Conservation (phyloP, 2,329 filamentous ascomycete genomes). For the Neonectria magnoliae region DNA sequence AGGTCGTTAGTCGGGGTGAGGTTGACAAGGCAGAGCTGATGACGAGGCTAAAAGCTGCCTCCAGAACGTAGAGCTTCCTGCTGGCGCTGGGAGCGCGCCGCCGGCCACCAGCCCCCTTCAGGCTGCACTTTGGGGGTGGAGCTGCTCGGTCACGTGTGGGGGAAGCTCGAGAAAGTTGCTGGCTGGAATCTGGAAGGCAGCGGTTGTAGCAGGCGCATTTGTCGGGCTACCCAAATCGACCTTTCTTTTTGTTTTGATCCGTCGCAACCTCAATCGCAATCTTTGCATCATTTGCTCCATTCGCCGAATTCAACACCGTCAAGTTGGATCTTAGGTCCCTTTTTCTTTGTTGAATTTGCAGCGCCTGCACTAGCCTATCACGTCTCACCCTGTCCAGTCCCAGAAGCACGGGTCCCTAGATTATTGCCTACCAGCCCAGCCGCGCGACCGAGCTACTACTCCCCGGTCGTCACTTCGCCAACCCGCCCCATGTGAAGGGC, state of each 20-base stretch:
- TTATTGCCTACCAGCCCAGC: slow-evolving; percentile 32
- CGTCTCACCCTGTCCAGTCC: background rate
- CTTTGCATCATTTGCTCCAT: slow-evolving; percentile 17
- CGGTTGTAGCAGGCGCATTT: slow-evolving; percentile 13
- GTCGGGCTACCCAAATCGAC: background rate
- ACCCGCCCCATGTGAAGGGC: slow-evolving; percentile 36
- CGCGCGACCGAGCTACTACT: slow-evolving; percentile 31
- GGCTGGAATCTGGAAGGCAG: background rate
- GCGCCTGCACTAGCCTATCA: slow-evolving; percentile 37
- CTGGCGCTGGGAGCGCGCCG: slow-evolving; percentile 21
- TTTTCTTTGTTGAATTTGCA: slow-evolving; percentile 15
- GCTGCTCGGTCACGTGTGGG: slow-evolving; percentile 41
- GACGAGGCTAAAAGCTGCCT: slow-evolving; percentile 67
- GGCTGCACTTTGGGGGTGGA: slow-evolving; percentile 24
- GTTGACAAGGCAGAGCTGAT: slow-evolving; percentile 54
- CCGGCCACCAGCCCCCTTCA: slow-evolving; percentile 1
- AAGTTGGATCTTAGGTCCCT: slow-evolving; percentile 8
- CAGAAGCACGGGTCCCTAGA: slow-evolving; percentile 36
- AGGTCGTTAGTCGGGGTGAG: slow-evolving; percentile 29
- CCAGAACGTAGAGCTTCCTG: slow-evolving; percentile 43
- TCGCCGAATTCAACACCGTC: background rate
- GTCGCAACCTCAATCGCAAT: background rate
- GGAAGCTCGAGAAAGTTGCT: slow-evolving; percentile 29
- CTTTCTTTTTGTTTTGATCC: background rate
- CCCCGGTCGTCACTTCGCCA: slow-evolving; percentile 27